Percentiles rank a stretch among this genome's conserved stretches.
These are phyloP conservation scores for Brassica carinata DNA, from an alignment of 345 rosid species.

Conservation along the genomic window DNA sequence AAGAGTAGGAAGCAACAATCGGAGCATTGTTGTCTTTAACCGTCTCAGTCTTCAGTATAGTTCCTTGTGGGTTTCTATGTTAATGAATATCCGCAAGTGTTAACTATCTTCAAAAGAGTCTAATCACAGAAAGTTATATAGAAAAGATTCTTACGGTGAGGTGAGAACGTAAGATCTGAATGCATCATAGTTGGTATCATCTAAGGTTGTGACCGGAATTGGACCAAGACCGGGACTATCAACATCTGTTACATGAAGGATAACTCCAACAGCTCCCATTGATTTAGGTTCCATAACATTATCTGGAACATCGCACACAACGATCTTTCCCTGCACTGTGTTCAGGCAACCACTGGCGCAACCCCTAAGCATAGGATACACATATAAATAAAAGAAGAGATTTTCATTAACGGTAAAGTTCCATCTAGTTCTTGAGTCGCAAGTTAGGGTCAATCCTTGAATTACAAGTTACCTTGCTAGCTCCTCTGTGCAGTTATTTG, in stretches of 20 bases:
- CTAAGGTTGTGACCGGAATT: constrained; percentile 34
- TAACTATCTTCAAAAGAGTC: not conserved
- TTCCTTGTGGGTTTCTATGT: constrained; percentile 38
- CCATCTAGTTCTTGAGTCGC: not conserved
- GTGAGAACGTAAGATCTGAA: constrained; percentile 41
- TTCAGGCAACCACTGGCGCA: constrained; percentile 36
- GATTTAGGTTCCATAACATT: not conserved
- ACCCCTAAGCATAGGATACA: constrained; percentile 2
- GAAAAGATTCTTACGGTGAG: constrained; percentile 32
- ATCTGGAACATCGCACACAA: constrained; percentile 26
- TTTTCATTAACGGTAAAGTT: not conserved
- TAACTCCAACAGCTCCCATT: constrained; percentile 48
- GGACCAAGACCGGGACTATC: constrained; percentile 38
- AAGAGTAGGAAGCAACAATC: constrained; percentile 46
- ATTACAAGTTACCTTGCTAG: constrained; percentile 26
- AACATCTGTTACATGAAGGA: constrained; percentile 24
- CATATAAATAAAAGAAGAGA: not conserved
- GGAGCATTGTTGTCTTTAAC: constrained; percentile 45
- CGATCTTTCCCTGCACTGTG: constrained; percentile 47
- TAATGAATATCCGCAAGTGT: not conserved
- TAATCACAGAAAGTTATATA: not conserved
- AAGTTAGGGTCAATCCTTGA: not conserved
- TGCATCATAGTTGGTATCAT: constrained; percentile 15
- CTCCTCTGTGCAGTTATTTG: not conserved
- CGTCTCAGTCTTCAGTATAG: constrained; percentile 41